phyloP scores from a whole-genome alignment of 139 green algal species.

The Mesostigma viride region DNA sequence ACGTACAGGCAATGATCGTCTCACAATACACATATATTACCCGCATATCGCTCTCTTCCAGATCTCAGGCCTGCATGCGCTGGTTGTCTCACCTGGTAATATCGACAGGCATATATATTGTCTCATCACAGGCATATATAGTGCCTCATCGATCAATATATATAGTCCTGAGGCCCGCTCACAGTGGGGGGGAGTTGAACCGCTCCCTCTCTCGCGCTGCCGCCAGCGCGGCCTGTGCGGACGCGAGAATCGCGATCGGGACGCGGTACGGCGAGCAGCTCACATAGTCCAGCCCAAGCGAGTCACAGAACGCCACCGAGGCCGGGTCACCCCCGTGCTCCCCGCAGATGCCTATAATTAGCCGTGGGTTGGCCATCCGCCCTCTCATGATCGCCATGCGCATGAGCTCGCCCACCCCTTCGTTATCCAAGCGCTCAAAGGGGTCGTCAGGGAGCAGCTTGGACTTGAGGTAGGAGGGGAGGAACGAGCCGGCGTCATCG shows the following conservation, averaged over 20 bases:
- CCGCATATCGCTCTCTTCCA: too few relatives aligned
- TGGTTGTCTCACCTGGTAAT: too few relatives aligned
- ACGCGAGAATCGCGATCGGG: constrained; percentile 74
- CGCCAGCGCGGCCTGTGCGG: constrained; percentile 59
- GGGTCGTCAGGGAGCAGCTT: constrained; percentile 62
- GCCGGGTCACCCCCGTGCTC: constrained; percentile 79
- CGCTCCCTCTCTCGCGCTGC: neutral
- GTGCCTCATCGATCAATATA: too few relatives aligned
- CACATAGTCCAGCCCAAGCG: constrained; percentile 66
- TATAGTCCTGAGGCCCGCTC: too few relatives aligned
- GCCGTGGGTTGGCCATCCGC: constrained; percentile 40
- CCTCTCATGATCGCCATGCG: constrained; percentile 58
- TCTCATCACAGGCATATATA: too few relatives aligned
- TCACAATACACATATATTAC: too few relatives aligned
- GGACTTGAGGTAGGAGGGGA: constrained; percentile 55
- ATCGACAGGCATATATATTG: too few relatives aligned
- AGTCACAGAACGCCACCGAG: constrained; percentile 64
- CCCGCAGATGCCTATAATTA: constrained; percentile 72
- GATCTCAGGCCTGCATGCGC: too few relatives aligned
- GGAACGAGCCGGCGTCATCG: constrained; percentile 80
- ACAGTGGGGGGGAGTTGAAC: too few relatives aligned
- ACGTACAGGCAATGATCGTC: too few relatives aligned
- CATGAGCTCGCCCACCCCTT: constrained; percentile 77
- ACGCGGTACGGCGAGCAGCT: constrained; percentile 78
- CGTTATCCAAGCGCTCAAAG: constrained; percentile 75